phyloP scores from a whole-genome alignment of 2,329 filamentous ascomycete species.

The Exophiala sideris region DNA sequence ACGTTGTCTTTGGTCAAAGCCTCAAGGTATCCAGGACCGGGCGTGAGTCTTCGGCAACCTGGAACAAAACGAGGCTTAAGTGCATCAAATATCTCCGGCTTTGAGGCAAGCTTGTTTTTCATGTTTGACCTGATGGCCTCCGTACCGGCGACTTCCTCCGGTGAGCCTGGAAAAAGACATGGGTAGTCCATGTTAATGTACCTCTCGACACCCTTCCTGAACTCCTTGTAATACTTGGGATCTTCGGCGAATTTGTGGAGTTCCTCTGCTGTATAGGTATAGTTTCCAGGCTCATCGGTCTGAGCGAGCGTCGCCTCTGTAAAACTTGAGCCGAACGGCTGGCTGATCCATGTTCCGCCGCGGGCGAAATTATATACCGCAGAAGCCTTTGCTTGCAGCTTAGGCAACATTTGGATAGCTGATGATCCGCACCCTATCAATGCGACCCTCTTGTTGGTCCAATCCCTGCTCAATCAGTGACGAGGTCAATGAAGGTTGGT shows the following conservation, averaged over 20 bases:
- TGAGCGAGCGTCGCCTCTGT: neutral
- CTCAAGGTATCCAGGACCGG: constrained; percentile 26
- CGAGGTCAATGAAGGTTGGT: neutral
- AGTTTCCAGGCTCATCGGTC: constrained; percentile 1
- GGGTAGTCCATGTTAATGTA: constrained; percentile 7
- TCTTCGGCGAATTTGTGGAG: constrained; percentile 5
- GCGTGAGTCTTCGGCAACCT: constrained; percentile 18
- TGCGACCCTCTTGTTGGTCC: constrained; percentile 20
- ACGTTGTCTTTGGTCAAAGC: constrained; percentile 29
- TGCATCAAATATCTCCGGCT: constrained; percentile 5
- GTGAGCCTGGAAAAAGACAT: constrained; percentile 2
- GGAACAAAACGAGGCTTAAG: constrained; percentile 17
- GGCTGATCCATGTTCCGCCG: constrained; percentile 26
- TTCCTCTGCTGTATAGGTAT: constrained; percentile 2
- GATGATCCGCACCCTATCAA: constrained; percentile 27
- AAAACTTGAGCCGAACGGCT: constrained; percentile 3
- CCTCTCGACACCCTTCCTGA: constrained; percentile 10
- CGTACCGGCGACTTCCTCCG: neutral
- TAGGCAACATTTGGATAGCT: constrained; percentile 33
- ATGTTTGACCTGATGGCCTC: constrained; percentile 5
- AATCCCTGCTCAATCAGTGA: constrained; percentile 13
- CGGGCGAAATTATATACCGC: constrained; percentile 26
- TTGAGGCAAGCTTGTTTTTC: constrained; percentile 9
- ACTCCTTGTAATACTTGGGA: constrained; percentile 2
- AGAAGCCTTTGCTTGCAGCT: constrained; percentile 36